These are phyloP conservation scores for Phytophthora colocasiae DNA, from an alignment of 352 stramenopile genomes.

Conservation along the genomic window DNA sequence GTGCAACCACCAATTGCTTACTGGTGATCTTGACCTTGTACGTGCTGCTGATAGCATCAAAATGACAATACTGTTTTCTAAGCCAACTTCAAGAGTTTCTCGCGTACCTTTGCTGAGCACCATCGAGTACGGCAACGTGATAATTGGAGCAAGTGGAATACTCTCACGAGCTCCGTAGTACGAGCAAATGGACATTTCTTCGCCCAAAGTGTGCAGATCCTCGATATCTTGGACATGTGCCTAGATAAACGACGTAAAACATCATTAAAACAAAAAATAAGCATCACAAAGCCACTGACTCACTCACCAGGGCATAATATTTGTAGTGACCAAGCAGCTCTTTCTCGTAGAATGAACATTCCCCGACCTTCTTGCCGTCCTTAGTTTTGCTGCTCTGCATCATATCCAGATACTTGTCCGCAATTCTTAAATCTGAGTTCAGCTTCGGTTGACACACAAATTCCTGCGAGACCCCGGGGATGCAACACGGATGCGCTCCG, in stretches of 20 bases:
- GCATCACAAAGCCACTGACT: background rate
- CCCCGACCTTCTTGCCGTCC: conserved; percentile 56
- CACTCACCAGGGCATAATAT: conserved; percentile 77
- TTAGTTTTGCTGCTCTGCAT: conserved; percentile 73
- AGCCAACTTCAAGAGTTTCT: conserved; percentile 87
- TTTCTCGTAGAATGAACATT: conserved; percentile 88
- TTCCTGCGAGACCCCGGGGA: conserved; percentile 88
- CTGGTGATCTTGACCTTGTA: conserved; percentile 84
- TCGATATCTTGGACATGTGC: conserved; percentile 95
- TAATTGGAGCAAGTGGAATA: conserved; percentile 89
- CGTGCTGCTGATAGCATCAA: conserved; percentile 96
- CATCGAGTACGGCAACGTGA: conserved; percentile 94
- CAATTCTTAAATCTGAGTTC: conserved; percentile 80
- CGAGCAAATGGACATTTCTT: conserved; percentile 93
- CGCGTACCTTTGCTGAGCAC: conserved; percentile 92
- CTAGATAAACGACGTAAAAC: conserved; percentile 35
- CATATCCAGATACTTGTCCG: conserved; percentile 88
- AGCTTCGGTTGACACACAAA: conserved; percentile 80
- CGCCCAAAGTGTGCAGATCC: conserved; percentile 92
- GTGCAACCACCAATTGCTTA: conserved; percentile 79
- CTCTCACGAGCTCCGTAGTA: conserved; percentile 97
- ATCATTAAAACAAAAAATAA: conserved; percentile 6
- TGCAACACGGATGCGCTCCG: conserved; percentile 72
- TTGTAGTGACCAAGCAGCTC: conserved; percentile 76
- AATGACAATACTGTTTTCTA: conserved; percentile 94